A percentile compares a stretch with the other conserved stretches of the same genome.
phyloP scores from a whole-genome alignment of 164 flowering plant species.

The Aristolochia californica region DNA sequence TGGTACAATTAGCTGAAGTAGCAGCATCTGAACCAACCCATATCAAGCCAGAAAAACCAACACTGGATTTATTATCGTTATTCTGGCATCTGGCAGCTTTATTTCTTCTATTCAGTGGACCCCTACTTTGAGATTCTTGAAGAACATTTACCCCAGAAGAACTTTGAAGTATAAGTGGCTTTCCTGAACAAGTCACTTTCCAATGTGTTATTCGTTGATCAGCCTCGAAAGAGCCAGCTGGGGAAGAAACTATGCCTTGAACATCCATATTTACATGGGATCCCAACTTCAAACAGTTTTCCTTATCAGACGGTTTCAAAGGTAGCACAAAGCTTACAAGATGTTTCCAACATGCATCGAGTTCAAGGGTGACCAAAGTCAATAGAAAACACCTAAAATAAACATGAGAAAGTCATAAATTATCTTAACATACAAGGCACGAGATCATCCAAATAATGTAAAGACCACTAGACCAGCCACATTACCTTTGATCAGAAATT shows the following conservation, averaged over 20 bases:
- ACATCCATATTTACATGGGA: conserved; percentile 21
- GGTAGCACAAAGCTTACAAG: conserved; percentile 19
- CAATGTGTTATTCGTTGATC: conserved; percentile 10
- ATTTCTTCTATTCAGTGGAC: conserved; percentile 8
- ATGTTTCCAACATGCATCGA: conserved; percentile 19
- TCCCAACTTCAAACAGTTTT: conserved; percentile 13
- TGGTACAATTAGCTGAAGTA: conserved; percentile 11
- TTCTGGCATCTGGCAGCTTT: conserved; percentile 15
- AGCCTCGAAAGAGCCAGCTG: conserved; percentile 11
- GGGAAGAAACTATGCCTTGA: conserved; percentile 13
- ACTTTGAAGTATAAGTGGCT: conserved; percentile 12
- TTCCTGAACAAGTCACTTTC: conserved; percentile 11
- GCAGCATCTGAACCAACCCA: conserved; percentile 13
- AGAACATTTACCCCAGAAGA: conserved; percentile 16
- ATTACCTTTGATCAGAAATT: conserved; percentile 30
- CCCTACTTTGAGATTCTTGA: conserved; percentile 13
- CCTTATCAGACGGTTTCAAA: conserved; percentile 11
- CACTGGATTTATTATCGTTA: conserved; percentile 5
- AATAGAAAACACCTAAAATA: conserved; percentile 23
- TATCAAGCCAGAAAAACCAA: conserved; percentile 13
- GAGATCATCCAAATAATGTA: neutral
- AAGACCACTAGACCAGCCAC: conserved; percentile 1
- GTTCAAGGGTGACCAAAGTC: conserved; percentile 12
- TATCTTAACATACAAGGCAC: neutral
- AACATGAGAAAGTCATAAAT: neutral